A percentile compares a stretch with the other conserved stretches of the same genome.
phyloP scores from a whole-genome alignment of 2,329 filamentous ascomycete species.

The Fusarium decemcellulare region DNA sequence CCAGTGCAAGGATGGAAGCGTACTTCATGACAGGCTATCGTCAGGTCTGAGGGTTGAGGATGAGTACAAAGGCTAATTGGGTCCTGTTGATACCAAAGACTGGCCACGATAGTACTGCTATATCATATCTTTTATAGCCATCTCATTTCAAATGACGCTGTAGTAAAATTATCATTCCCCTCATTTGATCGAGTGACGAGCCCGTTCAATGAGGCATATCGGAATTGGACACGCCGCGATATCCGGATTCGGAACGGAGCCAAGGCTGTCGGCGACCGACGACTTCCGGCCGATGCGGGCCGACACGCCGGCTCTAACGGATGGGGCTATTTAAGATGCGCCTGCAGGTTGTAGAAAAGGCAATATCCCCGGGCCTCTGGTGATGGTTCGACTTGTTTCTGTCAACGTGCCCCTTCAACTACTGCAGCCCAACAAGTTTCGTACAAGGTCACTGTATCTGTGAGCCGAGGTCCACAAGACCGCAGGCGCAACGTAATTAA shows the following conservation, averaged over 20 bases:
- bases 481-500: too few relatives aligned
- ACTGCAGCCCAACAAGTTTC: too few relatives aligned
- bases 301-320: not conserved
- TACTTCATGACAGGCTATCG: conserved; percentile 21
- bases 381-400: too few relatives aligned
- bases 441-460: too few relatives aligned
- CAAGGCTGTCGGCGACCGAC: not conserved
- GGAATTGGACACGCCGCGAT: conserved; percentile 31
- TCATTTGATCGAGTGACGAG: conserved; percentile 16
- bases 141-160: not conserved
- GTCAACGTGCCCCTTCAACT: too few relatives aligned
- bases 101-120: not conserved
- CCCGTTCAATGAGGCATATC: conserved; percentile 29
- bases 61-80: not conserved
- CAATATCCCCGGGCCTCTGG: not conserved
- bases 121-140: conserved; percentile 20
- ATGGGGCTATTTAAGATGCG: not conserved
- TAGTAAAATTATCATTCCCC: conserved; percentile 6
- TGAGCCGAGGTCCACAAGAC: too few relatives aligned
- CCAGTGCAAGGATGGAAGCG: conserved; percentile 14
- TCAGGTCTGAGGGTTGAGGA: not conserved
- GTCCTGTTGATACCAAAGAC: not conserved
- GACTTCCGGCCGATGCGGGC: not conserved
- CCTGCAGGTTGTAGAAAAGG: not conserved
- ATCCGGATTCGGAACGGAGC: conserved; percentile 29